Evolutionary conservation across 768 basidiomycete genomes (phyloP), one percentile per base, ranked within the genome.

Genomic region (Tephrocybe sp.): DNA sequence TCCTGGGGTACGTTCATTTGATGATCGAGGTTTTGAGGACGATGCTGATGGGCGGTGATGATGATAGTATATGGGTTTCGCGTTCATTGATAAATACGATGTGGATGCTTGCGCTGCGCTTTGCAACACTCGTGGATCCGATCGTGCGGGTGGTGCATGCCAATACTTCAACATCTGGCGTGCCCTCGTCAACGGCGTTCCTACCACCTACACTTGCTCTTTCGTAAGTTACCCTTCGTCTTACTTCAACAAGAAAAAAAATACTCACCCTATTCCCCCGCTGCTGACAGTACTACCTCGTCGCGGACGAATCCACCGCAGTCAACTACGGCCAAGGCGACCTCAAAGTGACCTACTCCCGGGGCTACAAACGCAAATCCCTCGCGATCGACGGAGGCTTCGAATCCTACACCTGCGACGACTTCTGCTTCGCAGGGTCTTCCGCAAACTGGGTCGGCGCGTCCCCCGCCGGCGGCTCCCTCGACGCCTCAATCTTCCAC

Each of bases 121-220:
- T 24, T 79, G 77, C 58, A 76, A 74, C 47, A 63, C 61, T 11
- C 70, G 75, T 23, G 70, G 65, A 7, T 63, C 71, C 3, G 75
- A 78, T 50, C 56, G 63, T 5, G 53, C 53, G 25, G 75, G 75
- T 23, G 77, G 76, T 38, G 69, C 67, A 5, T 79, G 77, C 61
- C 68, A 71, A 46, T 79, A 69, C 65, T 76, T 79, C 63, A 79
- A 79, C 55, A 77, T 78, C 63, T 79, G 75, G 76, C 71, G 75
- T 29, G 76, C 75, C 11, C 62, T 77, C 24, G 72, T 76, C 0
- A 58, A 72, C 48, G 75, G 73, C 8, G 51, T 57, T n/a, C 75
- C 77, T 0, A 76, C 73, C 2, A 75, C 74, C 0, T 77, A 77
- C 61, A 72, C 72, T 31, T 79, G 76, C 64, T 71, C 72, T 53